Percentiles rank a stretch among this genome's conserved stretches.
These are phyloP conservation scores for Carex parvula DNA, from an alignment of 176 grass and related monocot species.

Conservation along the genomic window DNA sequence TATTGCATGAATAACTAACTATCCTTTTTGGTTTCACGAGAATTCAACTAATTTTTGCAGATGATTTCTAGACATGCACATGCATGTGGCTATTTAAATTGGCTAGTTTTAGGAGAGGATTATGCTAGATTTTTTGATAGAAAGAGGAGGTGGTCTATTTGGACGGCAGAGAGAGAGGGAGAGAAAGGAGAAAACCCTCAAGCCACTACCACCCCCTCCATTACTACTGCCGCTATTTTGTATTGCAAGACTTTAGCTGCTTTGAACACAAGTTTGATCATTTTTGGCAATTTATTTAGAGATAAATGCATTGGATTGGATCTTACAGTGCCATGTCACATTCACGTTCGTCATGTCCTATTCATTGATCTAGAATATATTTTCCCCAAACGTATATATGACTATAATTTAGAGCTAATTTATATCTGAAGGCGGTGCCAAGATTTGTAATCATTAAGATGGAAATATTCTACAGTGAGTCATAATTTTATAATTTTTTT, in stretches of 20 bases:
- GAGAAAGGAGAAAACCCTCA: constrained; percentile 16
- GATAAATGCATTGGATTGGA: background rate
- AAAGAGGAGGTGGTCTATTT: constrained; percentile 34
- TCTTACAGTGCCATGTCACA: background rate
- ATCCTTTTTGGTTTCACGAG: no score
- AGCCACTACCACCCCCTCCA: background rate
- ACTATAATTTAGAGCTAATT: background rate
- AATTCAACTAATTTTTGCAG: background rate
- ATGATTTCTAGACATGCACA: background rate
- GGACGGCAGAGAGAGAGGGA: constrained; percentile 28
- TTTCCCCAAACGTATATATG: background rate
- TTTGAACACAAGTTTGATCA: constrained; percentile 34
- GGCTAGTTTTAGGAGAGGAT: constrained; percentile 24
- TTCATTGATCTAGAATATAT: background rate
- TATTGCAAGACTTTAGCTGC: constrained; percentile 42
- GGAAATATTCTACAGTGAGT: background rate
- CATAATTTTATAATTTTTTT: no score
- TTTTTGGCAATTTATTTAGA: constrained; percentile 1
- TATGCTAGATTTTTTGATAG: background rate
- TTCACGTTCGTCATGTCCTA: background rate
- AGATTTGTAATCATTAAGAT: background rate
- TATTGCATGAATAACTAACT: no score
- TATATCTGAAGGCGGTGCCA: background rate
- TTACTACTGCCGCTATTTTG: constrained; percentile 49
- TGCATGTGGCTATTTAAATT: background rate